Base-by-base conservation (phyloP, 192 early-diverging fungal species). In the Backusella liffmaniae region DNA sequence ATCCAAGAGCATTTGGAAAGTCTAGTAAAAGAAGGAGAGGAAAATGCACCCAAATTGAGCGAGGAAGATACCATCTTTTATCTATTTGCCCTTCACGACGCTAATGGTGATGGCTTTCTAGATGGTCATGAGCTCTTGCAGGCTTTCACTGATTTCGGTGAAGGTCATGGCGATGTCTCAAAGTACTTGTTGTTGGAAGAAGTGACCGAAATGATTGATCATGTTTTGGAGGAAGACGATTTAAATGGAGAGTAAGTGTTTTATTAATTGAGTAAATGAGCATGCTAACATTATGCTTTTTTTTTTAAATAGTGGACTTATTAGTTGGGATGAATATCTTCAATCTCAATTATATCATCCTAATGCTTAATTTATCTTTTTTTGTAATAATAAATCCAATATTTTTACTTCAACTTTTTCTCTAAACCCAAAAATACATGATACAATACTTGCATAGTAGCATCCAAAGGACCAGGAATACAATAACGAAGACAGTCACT, bases 41-140 rank as follows among this genome's bases (percentile, higher is more conserved):
- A 51, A 29, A 41, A 82, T 13, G 83, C 84, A 23, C 73, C 79
- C n/a, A 77, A 82, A 35, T 39, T 87, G 70, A 66, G 81, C 0
- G 86, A 87, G 6, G 85, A 89, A 36, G 89, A 92, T 35, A 90
- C 90, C 69, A 74, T 92, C 8, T 89, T 86, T 77, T 91, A 90
- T 79, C 80, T 92, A 76, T 94, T 94, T 78, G 81, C 91, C 4
- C 44, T 93, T 67, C 91, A 93, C 74, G 94, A 95, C 73, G 73
- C 77, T n/a, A 92, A 95, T 78, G 84, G 88, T 67, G 92, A 94
- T 76, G 86, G 87, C 7, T 82, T 86, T 68, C 79, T 95, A 56
- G 94, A 95, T 80, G 94, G 94, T 1, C 90, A 93, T 75, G 94
- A 95, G 74, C 84, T 95, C 21, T 83, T 90, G 49, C 80, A 76